Evolutionary conservation across 2,329 filamentous ascomycete genomes (phyloP).

Genomic region (Beauveria asiatica): DNA sequence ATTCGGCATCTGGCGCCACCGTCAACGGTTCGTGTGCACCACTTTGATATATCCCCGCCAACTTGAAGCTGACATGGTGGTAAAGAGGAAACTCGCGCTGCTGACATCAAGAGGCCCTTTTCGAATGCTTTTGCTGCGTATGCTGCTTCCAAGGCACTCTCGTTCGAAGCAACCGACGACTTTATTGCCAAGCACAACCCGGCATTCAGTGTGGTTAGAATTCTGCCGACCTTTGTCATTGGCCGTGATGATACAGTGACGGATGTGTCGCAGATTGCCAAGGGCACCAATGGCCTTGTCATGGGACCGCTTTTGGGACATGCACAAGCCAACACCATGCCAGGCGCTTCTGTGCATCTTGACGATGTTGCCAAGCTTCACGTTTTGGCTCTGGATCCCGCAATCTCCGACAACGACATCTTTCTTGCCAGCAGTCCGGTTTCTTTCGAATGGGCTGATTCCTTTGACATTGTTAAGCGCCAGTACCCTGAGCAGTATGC

Average conservation of each 20-base stretch:
- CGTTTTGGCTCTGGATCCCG: conserved; percentile 25
- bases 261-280: conserved; percentile 17
- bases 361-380: conserved; percentile 31
- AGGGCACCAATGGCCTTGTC: conserved; percentile 23
- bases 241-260: conserved; percentile 27
- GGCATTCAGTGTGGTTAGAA: conserved; percentile 26
- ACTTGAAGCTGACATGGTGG: background rate
- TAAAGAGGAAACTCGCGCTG: background rate
- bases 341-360: conserved; percentile 27
- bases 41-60: background rate
- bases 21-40: background rate
- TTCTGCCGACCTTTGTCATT: conserved; percentile 28
- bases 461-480: conserved; percentile 27
- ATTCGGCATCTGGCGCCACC: conserved; percentile 9
- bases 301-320: conserved; percentile 26
- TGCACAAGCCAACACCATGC: conserved; percentile 14
- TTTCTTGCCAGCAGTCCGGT: conserved; percentile 19
- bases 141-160: conserved; percentile 26
- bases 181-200: conserved; percentile 26
- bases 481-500: conserved; percentile 17
- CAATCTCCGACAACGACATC: conserved; percentile 19
- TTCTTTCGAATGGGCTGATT: conserved; percentile 28
- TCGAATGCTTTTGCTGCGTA: conserved; percentile 26
- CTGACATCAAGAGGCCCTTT: conserved; percentile 17
- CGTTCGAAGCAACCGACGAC: conserved; percentile 24